These are phyloP conservation scores for Penicillium crystallinum DNA, from an alignment of 495 filamentous ascomycete species.

Conservation along the genomic window DNA sequence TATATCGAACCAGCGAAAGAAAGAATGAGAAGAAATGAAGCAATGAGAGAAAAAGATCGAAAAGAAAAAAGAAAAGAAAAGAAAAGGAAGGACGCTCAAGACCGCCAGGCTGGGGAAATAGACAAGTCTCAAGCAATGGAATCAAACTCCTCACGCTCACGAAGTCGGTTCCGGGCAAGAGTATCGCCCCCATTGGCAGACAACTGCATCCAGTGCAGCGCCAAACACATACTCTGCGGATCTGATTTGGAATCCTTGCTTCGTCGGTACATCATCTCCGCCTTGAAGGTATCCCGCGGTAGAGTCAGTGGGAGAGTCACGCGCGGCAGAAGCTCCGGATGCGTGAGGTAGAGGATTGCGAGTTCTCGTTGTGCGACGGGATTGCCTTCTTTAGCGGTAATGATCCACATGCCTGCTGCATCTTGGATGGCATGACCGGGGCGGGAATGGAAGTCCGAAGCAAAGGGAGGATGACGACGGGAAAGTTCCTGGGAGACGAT, in stretches of 20 bases:
- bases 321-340: constrained; percentile 80
- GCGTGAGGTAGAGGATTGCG: constrained; percentile 88
- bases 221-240: constrained; percentile 89
- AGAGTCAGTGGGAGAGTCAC: constrained; percentile 80
- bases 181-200: constrained; percentile 82
- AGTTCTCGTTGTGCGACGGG: constrained; percentile 91
- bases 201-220: constrained; percentile 97
- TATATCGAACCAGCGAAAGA: constrained; percentile 8
- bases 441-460: constrained; percentile 28
- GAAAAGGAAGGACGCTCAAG: neutral
- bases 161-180: constrained; percentile 78
- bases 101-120: constrained; percentile 6
- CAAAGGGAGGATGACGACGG: constrained; percentile 40
- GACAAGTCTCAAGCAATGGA: constrained; percentile 38
- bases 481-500: constrained; percentile 41
- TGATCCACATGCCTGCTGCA: constrained; percentile 87
- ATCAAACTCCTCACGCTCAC: constrained; percentile 62
- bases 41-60: constrained; percentile 6
- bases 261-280: constrained; percentile 68
- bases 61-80: constrained; percentile 4
- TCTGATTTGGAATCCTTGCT: constrained; percentile 58
- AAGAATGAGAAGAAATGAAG: neutral
- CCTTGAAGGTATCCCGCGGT: constrained; percentile 86
- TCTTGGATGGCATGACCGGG: constrained; percentile 61
- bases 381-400: constrained; percentile 90